phyloP scores from a whole-genome alignment of 257 asterid species.

The Voacanga thouarsii region DNA sequence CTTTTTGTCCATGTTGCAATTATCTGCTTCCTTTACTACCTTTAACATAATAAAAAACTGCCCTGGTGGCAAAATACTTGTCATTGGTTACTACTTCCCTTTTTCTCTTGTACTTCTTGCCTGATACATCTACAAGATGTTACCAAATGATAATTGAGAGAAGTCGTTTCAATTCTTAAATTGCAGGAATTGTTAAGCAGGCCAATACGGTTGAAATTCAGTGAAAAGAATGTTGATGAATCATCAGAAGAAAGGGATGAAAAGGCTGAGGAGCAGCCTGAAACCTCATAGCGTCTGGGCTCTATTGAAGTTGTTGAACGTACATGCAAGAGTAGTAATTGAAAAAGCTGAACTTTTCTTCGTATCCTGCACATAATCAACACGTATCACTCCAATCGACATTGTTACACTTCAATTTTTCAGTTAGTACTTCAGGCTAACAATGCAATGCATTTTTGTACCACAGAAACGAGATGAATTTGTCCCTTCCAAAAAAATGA shows the following conservation, averaged over 20 bases:
- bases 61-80: background rate
- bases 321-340: background rate
- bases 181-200: conserved; percentile 79
- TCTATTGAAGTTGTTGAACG: conserved; percentile 1
- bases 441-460: background rate
- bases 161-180: background rate
- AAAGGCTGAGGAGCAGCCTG: conserved; percentile 24
- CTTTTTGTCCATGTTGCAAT: too few relatives aligned
- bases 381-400: background rate
- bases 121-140: background rate
- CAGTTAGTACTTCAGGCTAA: background rate
- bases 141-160: background rate
- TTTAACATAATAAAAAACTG: background rate
- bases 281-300: conserved; percentile 26
- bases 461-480: too few relatives aligned
- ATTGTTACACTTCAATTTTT: background rate
- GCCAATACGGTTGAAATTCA: conserved; percentile 56
- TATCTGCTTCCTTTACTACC: background rate
- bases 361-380: conserved; percentile 9
- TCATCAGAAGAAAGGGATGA: conserved; percentile 35
- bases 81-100: background rate
- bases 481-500: too few relatives aligned
- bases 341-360: background rate
- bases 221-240: conserved; percentile 42
- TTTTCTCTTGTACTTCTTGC: background rate